Conservation (phyloP, 2,329 filamentous ascomycete genomes). For the Trichoderma sp. region DNA sequence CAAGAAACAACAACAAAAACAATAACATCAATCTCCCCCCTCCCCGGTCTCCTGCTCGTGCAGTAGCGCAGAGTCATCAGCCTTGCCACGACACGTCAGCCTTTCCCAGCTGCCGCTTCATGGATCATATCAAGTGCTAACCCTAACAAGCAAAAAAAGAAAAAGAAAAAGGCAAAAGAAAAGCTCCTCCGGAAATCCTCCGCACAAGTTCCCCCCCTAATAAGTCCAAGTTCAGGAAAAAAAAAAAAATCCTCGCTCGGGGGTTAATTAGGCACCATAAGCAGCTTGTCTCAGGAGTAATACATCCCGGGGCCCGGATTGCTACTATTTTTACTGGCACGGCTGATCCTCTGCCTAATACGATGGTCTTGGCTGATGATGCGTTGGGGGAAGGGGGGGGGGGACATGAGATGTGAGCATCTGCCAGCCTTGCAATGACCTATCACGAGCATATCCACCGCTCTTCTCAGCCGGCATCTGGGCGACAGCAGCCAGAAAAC, state of each 20-base stretch:
- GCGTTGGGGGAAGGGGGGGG: no score
- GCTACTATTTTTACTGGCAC: neutral
- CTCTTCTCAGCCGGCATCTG: neutral
- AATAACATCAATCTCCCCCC: neutral
- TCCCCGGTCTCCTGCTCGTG: neutral
- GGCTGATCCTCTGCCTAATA: neutral
- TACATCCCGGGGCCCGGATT: neutral
- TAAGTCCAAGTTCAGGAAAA: neutral
- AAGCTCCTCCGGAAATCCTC: neutral
- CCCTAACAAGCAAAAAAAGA: neutral
- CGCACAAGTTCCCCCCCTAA: neutral
- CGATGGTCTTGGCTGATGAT: neutral
- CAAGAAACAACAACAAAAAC: neutral
- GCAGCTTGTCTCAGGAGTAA: neutral
- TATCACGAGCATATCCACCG: slow-evolving; percentile 11
- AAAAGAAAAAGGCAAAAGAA: neutral
- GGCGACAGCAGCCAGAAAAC: neutral
- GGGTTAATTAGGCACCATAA: neutral
- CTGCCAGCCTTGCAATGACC: slow-evolving; percentile 4
- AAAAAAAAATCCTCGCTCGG: neutral
- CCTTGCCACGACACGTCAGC: slow-evolving; percentile 16
- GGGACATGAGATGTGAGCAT: neutral
- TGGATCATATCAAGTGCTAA: neutral
- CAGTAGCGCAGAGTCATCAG: slow-evolving; percentile 13
- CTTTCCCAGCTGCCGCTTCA: neutral